phyloP scores from a whole-genome alignment of 495 filamentous ascomycete species.

The Penicillium taxi region DNA sequence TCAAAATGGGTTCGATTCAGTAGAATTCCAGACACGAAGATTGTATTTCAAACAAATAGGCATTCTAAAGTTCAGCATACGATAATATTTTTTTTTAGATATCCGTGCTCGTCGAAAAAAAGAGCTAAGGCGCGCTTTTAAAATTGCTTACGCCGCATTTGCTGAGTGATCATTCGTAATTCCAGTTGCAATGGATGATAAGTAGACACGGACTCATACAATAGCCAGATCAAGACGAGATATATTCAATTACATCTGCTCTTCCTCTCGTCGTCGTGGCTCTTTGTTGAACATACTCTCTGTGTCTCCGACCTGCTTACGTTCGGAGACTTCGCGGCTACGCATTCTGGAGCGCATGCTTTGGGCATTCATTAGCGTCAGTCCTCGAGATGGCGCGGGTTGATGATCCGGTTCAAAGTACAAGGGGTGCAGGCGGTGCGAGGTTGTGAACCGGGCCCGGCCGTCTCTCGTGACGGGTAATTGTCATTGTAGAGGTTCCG shows the following conservation, averaged over 20 bases:
- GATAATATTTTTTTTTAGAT: no score
- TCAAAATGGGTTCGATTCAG: no score
- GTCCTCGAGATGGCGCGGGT: constrained; percentile 62
- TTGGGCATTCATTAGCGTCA: constrained; percentile 66
- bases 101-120: no score
- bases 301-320: constrained; percentile 81
- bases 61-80: no score
- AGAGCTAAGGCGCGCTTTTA: no score
- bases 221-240: no score
- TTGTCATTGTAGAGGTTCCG: constrained; percentile 97
- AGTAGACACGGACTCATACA: background rate
- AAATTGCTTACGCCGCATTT: no score
- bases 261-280: constrained; percentile 17
- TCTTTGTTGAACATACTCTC: constrained; percentile 48
- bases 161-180: no score
- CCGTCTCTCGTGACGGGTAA: constrained; percentile 88
- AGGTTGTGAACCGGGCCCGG: constrained; percentile 40
- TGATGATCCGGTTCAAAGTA: constrained; percentile 33
- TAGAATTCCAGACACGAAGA: no score
- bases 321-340: constrained; percentile 67
- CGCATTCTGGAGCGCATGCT: constrained; percentile 42
- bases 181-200: no score
- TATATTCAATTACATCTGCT: constrained; percentile 10
- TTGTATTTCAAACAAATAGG: no score
- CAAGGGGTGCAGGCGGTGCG: constrained; percentile 38